Conservation (phyloP, 129 eudicot species). For the Calendula officinalis region DNA sequence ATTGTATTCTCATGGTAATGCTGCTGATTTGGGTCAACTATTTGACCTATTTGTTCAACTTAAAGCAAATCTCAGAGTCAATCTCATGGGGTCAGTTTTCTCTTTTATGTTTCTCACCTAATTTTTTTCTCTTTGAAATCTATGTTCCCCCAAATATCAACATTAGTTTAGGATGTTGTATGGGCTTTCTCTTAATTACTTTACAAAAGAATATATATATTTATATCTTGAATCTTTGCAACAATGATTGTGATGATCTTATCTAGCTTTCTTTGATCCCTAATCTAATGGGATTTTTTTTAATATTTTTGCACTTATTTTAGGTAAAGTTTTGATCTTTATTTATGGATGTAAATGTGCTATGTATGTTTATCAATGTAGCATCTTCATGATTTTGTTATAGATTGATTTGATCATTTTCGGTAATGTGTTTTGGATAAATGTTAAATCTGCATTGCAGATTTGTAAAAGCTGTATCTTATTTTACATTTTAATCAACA, state of each 20-base stretch:
- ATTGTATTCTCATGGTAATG: conserved; percentile 92
- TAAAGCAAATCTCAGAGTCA: conserved; percentile 95
- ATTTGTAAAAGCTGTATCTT: neutral
- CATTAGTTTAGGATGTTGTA: conserved; percentile 11
- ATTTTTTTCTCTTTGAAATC: conserved; percentile 5
- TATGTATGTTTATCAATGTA: neutral
- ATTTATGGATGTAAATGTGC: conserved; percentile 8
- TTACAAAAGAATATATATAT: neutral
- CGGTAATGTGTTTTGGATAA: neutral
- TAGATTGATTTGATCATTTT: neutral
- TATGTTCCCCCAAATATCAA: conserved; percentile 30
- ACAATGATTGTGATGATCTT: neutral
- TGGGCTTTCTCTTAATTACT: conserved; percentile 1
- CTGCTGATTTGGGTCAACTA: conserved; percentile 98
- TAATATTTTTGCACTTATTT: neutral
- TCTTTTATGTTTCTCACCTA: conserved; percentile 27
- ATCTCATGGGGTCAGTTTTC: conserved; percentile 77
- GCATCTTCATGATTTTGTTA: conserved; percentile 8
- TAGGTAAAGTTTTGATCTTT: conserved; percentile 25
- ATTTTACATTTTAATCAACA: too few relatives aligned
- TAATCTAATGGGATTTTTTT: conserved; percentile 4
- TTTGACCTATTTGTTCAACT: conserved; percentile 95
- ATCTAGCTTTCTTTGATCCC: conserved; percentile 17
- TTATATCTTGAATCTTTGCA: neutral
- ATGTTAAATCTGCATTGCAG: conserved; percentile 16